Conservation (phyloP, 345 rosid species). For the Pistacia atlantica region DNA sequence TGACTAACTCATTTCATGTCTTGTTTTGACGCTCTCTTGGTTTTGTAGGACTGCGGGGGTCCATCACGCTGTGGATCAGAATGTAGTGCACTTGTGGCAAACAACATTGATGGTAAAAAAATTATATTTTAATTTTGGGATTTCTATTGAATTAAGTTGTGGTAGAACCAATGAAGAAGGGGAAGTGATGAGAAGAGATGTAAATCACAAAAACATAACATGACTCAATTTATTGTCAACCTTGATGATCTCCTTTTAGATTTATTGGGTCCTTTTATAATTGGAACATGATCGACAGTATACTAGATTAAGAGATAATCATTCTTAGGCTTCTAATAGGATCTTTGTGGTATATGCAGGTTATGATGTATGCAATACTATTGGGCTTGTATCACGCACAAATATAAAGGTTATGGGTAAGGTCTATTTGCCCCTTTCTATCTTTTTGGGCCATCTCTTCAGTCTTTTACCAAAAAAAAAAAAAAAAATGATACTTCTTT, state of each 20-base stretch:
- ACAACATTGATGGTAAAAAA: conserved; percentile 54
- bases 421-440: conserved; percentile 16
- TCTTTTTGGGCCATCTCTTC: background rate
- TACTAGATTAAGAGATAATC: background rate
- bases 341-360: conserved; percentile 51
- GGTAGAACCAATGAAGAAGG: background rate
- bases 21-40: conserved; percentile 17
- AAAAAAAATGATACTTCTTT: background rate
- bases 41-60: conserved; percentile 79
- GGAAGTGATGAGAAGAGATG: background rate
- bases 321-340: conserved; percentile 17
- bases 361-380: conserved; percentile 73
- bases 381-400: conserved; percentile 68
- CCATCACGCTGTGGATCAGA: conserved; percentile 75
- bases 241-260: background rate
- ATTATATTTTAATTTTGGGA: background rate
- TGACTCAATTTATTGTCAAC: conserved; percentile 5
- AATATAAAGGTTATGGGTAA: conserved; percentile 58
- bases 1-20: conserved; percentile 7
- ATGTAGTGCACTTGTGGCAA: conserved; percentile 79
- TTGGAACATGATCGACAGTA: conserved; percentile 5
- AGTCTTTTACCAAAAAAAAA: background rate
- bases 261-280: background rate
- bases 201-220: background rate
- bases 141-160: background rate